Percentiles rank a stretch among this genome's conserved stretches.
phyloP scores from a whole-genome alignment of 2,329 filamentous ascomycete species.

The Fusarium mexicanum region DNA sequence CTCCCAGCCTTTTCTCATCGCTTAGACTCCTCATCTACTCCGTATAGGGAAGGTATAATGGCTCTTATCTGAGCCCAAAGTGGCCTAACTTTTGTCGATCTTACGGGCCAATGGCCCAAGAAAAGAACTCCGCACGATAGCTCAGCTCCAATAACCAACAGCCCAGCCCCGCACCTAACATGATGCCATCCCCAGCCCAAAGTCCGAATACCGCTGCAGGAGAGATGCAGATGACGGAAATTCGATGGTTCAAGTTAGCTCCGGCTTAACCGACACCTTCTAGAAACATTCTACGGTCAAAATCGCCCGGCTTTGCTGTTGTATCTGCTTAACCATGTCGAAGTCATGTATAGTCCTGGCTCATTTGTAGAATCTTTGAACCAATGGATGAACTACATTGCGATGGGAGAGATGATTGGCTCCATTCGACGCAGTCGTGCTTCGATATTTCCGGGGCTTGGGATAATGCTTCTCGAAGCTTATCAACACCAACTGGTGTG shows the following conservation, averaged over 20 bases:
- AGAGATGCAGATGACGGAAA: neutral
- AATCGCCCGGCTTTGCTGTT: neutral
- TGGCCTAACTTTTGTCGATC: neutral
- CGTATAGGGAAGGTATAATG: neutral
- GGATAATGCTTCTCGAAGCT: neutral
- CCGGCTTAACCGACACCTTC: neutral
- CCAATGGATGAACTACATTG: no score
- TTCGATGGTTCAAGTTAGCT: neutral
- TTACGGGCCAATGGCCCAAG: no score
- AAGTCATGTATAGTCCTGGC: neutral
- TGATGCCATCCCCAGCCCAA: neutral
- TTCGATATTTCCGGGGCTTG: neutral
- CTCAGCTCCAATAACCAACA: neutral
- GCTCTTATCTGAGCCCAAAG: neutral
- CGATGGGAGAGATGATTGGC: neutral
- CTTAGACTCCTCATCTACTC: neutral
- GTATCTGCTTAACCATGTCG: neutral
- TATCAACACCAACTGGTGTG: neutral
- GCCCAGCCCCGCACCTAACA: neutral
- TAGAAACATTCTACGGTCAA: neutral
- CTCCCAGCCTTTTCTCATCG: neutral
- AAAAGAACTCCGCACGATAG: neutral
- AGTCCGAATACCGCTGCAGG: neutral
- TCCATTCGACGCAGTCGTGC: rapidly evolving
- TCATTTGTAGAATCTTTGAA: neutral